phyloP scores from a whole-genome alignment of 805 yeast species.

The Yamadazyma takamatsuzukensis region DNA sequence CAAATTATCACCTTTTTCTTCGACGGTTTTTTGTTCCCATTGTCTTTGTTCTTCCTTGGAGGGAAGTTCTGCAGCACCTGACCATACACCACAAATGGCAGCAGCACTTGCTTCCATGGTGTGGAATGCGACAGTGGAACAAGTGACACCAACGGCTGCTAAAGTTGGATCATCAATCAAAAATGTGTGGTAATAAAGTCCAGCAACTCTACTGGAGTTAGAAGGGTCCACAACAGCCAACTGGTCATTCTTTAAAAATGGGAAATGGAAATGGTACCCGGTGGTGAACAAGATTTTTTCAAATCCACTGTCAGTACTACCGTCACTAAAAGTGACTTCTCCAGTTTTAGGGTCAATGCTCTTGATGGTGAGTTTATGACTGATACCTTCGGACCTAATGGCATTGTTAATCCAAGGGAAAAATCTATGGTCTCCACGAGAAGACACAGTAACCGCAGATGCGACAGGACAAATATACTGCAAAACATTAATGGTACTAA shows the following conservation, averaged over 20 bases:
- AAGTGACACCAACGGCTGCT: conserved; percentile 37
- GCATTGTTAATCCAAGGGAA: conserved; percentile 38
- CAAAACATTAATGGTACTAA: conserved; percentile 41
- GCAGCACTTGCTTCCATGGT: conserved; percentile 50
- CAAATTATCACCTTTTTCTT: conserved; percentile 16
- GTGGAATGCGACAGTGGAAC: conserved; percentile 45
- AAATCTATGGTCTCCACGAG: conserved; percentile 24
- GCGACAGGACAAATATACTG: conserved; percentile 35
- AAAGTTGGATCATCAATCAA: conserved; percentile 41
- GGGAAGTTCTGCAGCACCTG: conserved; percentile 37
- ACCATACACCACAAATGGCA: conserved; percentile 59
- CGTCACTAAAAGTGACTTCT: conserved; percentile 24
- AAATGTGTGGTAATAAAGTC: conserved; percentile 37
- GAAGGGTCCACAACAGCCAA: conserved; percentile 18
- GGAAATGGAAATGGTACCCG: conserved; percentile 47
- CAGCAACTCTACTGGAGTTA: conserved; percentile 30
- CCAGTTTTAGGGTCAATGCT: conserved; percentile 19
- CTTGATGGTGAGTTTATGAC: conserved; percentile 24
- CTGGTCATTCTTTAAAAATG: conserved; percentile 29
- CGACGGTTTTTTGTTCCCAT: conserved; percentile 28
- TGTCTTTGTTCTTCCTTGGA: conserved; percentile 32
- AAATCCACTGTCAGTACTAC: conserved; percentile 18
- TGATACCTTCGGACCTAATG: conserved; percentile 29
- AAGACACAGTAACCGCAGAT: conserved; percentile 20
- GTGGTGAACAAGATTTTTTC: conserved; percentile 48